These are phyloP conservation scores for Pichia cabralensis DNA, from an alignment of 805 yeast species.

Conservation along the genomic window DNA sequence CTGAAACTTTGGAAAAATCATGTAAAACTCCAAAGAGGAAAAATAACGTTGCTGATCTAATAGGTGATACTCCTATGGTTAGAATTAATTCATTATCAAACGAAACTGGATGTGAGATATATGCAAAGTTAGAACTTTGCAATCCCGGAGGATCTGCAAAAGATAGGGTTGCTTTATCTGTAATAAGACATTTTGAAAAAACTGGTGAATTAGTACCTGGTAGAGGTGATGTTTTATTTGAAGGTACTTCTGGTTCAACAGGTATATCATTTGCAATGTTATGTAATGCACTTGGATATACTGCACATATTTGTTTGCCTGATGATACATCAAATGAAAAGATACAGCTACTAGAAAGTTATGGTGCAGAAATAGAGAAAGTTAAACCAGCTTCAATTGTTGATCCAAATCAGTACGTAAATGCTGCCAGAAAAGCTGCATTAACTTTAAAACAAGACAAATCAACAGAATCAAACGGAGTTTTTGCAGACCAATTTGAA, in stretches of 20 bases:
- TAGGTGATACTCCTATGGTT: conserved; percentile 86
- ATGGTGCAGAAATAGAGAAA: conserved; percentile 76
- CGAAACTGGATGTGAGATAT: conserved; percentile 70
- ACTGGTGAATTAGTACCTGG: conserved; percentile 47
- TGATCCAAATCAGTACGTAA: conserved; percentile 88
- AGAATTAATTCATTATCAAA: conserved; percentile 59
- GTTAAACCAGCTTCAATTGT: conserved; percentile 94
- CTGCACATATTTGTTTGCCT: conserved; percentile 88
- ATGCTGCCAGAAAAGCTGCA: conserved; percentile 69
- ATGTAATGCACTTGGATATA: conserved; percentile 82
- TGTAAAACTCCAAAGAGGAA: conserved; percentile 14
- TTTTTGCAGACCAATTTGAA: conserved; percentile 94
- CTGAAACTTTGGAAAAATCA: background rate
- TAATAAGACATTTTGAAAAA: conserved; percentile 59
- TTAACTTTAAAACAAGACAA: conserved; percentile 33
- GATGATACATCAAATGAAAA: conserved; percentile 89
- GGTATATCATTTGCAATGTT: conserved; percentile 90
- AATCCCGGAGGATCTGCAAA: conserved; percentile 97
- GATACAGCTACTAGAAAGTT: conserved; percentile 52
- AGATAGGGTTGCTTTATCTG: conserved; percentile 85
- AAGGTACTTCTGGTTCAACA: conserved; percentile 95
- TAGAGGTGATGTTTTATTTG: conserved; percentile 69
- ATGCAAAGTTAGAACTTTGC: conserved; percentile 74
- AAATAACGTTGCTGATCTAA: conserved; percentile 38
- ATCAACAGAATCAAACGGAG: conserved; percentile 39